Conservation (phyloP, 2,329 filamentous ascomycete species). For the Cercospora brassicicola region DNA sequence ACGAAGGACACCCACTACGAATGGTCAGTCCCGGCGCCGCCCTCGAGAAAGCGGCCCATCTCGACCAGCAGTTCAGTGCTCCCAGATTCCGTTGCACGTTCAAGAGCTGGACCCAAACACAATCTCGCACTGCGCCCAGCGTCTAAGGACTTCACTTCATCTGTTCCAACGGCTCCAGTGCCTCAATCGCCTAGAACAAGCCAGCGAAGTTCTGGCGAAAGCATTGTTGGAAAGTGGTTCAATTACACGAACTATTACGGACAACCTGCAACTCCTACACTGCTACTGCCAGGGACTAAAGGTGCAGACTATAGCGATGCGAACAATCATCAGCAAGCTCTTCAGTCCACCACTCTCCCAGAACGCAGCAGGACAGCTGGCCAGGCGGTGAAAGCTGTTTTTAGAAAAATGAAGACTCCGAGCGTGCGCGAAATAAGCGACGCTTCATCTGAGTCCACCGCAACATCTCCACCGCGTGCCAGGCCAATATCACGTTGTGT, state of each 20-base stretch:
- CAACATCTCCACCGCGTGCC: not conserved
- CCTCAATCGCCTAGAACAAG: not conserved
- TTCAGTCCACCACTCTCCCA: not conserved
- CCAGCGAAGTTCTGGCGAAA: slow-evolving; percentile 1
- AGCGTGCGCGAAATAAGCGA: not conserved
- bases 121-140: not conserved
- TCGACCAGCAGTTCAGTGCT: slow-evolving; percentile 11
- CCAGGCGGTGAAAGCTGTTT: not conserved
- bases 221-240: slow-evolving; percentile 5
- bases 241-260: not conserved
- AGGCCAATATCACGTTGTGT: not conserved
- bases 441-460: not conserved
- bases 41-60: slow-evolving; percentile 8
- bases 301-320: not conserved
- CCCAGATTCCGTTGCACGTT: slow-evolving; percentile 9
- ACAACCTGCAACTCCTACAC: not conserved
- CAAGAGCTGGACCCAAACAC: not conserved
- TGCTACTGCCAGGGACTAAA: slow-evolving; percentile 6
- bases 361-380: not conserved
- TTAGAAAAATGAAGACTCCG: not conserved
- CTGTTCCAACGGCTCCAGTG: not conserved
- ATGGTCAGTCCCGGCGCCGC: not conserved
- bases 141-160: not conserved
- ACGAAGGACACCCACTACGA: not conserved
- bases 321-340: not conserved